Evolutionary conservation across 1,284 basidiomycete genomes (phyloP).

Genomic region (Malassezia vespertilionis): DNA sequence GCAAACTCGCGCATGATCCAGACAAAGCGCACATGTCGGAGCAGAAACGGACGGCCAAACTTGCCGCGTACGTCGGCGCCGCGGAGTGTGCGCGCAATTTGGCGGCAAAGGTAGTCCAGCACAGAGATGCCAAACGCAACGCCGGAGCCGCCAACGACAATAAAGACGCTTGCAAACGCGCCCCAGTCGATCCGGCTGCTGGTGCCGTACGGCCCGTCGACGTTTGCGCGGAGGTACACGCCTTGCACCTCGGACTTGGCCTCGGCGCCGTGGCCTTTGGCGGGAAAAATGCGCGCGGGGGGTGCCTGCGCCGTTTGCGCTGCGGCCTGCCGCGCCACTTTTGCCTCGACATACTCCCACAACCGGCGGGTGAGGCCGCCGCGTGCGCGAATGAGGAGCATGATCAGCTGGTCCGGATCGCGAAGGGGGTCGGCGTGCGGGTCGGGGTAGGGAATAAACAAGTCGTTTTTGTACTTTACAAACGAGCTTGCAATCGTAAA

Average conservation of each 20-base stretch:
- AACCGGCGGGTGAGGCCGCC: constrained; percentile 65
- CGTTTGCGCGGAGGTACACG: constrained; percentile 57
- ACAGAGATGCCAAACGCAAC: constrained; percentile 65
- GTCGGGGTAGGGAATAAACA: neutral
- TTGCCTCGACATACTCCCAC: constrained; percentile 53
- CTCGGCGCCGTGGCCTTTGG: neutral
- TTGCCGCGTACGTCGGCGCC: constrained; percentile 30
- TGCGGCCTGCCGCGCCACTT: neutral
- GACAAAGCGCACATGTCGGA: constrained; percentile 62
- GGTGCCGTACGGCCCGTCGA: constrained; percentile 73
- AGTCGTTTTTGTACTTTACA: constrained; percentile 22
- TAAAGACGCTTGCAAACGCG: constrained; percentile 55
- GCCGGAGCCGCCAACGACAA: constrained; percentile 70
- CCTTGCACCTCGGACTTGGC: constrained; percentile 46
- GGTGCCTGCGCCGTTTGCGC: neutral
- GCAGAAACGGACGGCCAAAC: constrained; percentile 50
- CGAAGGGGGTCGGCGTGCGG: constrained; percentile 46
- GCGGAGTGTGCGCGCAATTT: constrained; percentile 53
- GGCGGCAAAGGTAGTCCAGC: constrained; percentile 58
- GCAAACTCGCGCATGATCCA: constrained; percentile 75
- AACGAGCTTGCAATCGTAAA: constrained; percentile 59
- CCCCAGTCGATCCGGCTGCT: constrained; percentile 60
- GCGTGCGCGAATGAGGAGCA: constrained; percentile 66
- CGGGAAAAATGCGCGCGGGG: constrained; percentile 10
- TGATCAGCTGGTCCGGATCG: constrained; percentile 53